Percentiles rank a stretch among this genome's conserved stretches.
Evolutionary conservation across 192 early-diverging fungal species (phyloP).

Genomic region (Coemansia sp.): DNA sequence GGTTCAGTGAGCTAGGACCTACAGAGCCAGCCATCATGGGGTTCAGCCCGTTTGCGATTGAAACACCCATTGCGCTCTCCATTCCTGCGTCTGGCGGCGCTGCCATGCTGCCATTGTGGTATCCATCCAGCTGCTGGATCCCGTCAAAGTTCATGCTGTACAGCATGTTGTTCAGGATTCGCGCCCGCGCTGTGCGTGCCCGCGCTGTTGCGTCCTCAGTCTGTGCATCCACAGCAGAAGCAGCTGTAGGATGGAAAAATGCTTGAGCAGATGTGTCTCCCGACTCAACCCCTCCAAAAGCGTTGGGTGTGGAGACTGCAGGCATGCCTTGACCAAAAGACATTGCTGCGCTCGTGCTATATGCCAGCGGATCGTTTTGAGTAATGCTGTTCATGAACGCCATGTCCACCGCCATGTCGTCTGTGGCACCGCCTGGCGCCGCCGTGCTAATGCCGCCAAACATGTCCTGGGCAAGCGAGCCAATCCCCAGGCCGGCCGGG

Average conservation of each 20-base stretch:
- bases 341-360: constrained; percentile 11
- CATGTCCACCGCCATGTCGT: constrained; percentile 15
- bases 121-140: constrained; percentile 47
- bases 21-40: constrained; percentile 20
- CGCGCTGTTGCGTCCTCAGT: background rate
- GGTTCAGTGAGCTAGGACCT: constrained; percentile 1
- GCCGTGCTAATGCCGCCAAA: constrained; percentile 12
- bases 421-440: background rate
- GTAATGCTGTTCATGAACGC: constrained; percentile 11
- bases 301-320: background rate
- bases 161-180: constrained; percentile 29
- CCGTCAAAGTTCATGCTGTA: constrained; percentile 45
- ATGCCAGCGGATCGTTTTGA: constrained; percentile 7
- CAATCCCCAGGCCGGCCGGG: constrained; percentile 29
- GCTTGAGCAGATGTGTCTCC: background rate
- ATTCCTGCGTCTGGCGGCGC: constrained; percentile 4
- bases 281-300: background rate
- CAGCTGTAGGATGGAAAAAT: background rate
- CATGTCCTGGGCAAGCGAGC: constrained; percentile 21
- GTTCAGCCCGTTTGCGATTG: constrained; percentile 8
- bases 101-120: constrained; percentile 21
- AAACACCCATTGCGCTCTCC: background rate
- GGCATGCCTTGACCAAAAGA: background rate
- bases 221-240: background rate
- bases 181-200: constrained; percentile 15